These are phyloP conservation scores for Elongisporangium anandrum DNA, from an alignment of 352 stramenopile species.

Conservation along the genomic window DNA sequence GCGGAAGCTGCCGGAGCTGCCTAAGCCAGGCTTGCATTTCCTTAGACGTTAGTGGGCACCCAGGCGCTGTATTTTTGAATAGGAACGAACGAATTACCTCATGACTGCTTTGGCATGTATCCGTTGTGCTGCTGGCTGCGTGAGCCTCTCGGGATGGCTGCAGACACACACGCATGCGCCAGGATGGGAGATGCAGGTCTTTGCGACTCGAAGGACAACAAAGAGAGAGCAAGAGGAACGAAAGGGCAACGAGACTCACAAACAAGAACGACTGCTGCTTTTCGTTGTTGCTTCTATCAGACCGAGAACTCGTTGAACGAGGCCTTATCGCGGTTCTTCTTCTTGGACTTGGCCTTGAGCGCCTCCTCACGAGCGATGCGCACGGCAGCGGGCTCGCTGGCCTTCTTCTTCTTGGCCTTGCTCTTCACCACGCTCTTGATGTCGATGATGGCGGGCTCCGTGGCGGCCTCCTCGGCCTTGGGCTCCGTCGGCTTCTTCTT, in stretches of 20 bases:
- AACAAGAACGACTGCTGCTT: neutral
- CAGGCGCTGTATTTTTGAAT: neutral
- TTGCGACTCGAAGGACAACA: neutral
- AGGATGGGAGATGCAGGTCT: neutral
- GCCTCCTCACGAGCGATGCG: constrained; percentile 68
- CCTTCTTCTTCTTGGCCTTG: constrained; percentile 77
- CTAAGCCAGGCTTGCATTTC: too few species aligned
- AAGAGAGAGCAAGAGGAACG: neutral
- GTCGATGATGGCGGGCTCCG: constrained; percentile 40
- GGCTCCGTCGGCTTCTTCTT: constrained; percentile 43
- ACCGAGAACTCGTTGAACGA: constrained; percentile 82
- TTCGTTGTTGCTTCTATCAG: constrained; percentile 14
- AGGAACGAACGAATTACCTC: neutral
- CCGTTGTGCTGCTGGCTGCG: too few species aligned
- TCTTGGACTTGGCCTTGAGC: constrained; percentile 63
- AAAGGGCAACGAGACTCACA: neutral
- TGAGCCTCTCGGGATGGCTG: too few species aligned
- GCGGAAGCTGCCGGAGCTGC: neutral
- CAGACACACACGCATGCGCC: too few species aligned
- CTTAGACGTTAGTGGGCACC: neutral
- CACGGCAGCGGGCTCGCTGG: constrained; percentile 48
- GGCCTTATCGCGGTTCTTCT: constrained; percentile 74
- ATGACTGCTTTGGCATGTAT: neutral
- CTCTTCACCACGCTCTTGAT: constrained; percentile 73
- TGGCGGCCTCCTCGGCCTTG: constrained; percentile 11